Percentiles rank a stretch among this genome's conserved stretches.
phyloP scores from a whole-genome alignment of 768 basidiomycete genomes.

The Tylopilus balloui region DNA sequence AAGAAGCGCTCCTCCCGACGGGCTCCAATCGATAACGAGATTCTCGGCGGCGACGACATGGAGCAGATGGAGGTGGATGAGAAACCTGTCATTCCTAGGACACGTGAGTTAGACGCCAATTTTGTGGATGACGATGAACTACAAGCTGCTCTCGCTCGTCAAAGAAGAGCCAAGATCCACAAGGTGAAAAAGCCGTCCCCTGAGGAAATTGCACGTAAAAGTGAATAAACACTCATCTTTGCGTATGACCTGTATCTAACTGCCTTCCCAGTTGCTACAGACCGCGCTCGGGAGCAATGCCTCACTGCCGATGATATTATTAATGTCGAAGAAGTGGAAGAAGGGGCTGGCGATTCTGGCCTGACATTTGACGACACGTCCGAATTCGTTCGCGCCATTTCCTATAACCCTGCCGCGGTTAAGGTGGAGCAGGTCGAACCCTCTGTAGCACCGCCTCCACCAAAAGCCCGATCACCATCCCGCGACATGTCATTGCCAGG shows the following conservation, averaged over 20 bases:
- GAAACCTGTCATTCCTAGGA: constrained; percentile 61
- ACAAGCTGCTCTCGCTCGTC: constrained; percentile 85
- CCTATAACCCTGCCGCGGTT: constrained; percentile 54
- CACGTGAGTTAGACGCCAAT: constrained; percentile 75
- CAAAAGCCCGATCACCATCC: constrained; percentile 39
- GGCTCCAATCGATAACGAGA: constrained; percentile 41
- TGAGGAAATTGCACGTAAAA: constrained; percentile 75
- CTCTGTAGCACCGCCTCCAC: constrained; percentile 21
- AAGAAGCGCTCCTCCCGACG: constrained; percentile 83
- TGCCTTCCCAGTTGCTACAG: constrained; percentile 53
- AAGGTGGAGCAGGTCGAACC: constrained; percentile 46
- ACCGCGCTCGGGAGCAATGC: constrained; percentile 52
- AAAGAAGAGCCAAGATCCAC: constrained; percentile 75
- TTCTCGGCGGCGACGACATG: constrained; percentile 9
- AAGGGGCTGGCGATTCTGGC: constrained; percentile 38
- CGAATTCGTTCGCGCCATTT: constrained; percentile 88
- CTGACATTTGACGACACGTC: constrained; percentile 95
- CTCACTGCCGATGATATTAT: constrained; percentile 35
- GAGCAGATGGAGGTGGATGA: constrained; percentile 76
- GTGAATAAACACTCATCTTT: constrained; percentile 39
- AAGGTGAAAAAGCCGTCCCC: constrained; percentile 73
- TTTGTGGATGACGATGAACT: constrained; percentile 99
- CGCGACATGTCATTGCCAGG: constrained; percentile 55
- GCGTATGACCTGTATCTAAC: not conserved
- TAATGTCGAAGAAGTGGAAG: constrained; percentile 47